phyloP scores from a whole-genome alignment of 83 land plant genomes.

The Picea engelmannii region DNA sequence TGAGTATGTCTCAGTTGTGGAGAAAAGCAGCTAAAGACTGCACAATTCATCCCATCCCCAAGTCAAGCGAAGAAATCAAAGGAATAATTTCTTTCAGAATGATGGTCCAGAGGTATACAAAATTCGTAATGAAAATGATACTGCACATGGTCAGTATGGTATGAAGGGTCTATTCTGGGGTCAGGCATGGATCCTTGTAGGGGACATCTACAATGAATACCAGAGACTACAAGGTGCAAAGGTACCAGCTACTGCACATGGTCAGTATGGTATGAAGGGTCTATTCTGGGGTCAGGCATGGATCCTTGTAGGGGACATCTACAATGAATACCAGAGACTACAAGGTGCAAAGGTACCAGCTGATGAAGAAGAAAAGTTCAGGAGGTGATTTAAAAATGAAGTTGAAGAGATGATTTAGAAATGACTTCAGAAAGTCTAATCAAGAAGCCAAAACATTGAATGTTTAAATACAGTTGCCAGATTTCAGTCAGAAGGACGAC shows the following conservation, averaged over 20 bases:
- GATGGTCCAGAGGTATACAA: neutral
- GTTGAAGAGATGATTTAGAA: conserved; percentile 57
- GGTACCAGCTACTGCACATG: conserved; percentile 10
- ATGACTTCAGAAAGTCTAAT: conserved; percentile 84
- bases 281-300: conserved; percentile 92
- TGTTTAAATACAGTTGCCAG: too few relatives aligned
- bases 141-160: conserved; percentile 13
- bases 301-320: conserved; percentile 89
- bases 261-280: conserved; percentile 25
- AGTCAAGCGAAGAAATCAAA: conserved; percentile 13
- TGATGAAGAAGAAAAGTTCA: conserved; percentile 23
- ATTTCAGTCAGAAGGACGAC: too few relatives aligned
- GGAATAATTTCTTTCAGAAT: neutral
- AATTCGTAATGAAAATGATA: conserved; percentile 4
- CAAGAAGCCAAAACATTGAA: conserved; percentile 56
- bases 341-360: conserved; percentile 37
- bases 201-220: conserved; percentile 83
- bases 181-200: conserved; percentile 85
- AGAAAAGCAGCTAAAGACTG: conserved; percentile 1
- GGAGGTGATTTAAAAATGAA: conserved; percentile 66
- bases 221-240: conserved; percentile 50
- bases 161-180: conserved; percentile 76
- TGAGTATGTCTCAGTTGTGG: conserved; percentile 50
- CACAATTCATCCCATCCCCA: conserved; percentile 4
- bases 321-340: conserved; percentile 56